Evolutionary conservation across 2,329 filamentous ascomycete species (phyloP).

Genomic region (Mycogone perniciosa): DNA sequence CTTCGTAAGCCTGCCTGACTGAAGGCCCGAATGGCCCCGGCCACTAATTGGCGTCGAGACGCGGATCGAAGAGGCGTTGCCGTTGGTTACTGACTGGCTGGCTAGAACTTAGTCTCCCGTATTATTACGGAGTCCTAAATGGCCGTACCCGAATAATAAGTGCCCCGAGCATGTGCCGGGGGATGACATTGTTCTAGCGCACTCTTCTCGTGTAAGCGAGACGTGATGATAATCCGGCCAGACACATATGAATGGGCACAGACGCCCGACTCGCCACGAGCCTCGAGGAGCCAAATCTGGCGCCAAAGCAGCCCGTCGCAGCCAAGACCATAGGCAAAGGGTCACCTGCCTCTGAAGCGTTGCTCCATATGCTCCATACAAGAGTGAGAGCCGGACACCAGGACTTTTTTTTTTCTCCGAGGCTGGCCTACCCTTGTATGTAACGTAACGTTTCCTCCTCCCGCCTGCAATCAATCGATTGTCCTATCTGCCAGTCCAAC

Average conservation of each 20-base stretch:
- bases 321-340: slow-evolving; percentile 1
- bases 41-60: slow-evolving; percentile 3
- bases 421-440: slow-evolving; percentile 8
- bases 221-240: no score
- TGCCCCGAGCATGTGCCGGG: no score
- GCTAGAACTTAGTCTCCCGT: background rate
- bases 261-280: no score
- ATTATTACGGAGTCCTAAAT: no score
- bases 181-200: no score
- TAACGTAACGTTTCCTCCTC: slow-evolving; percentile 11
- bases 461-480: background rate
- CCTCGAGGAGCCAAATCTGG: no score
- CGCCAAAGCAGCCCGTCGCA: background rate
- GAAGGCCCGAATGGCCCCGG: slow-evolving; percentile 12
- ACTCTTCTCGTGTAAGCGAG: no score
- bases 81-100: background rate
- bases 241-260: no score
- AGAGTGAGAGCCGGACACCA: slow-evolving; percentile 4
- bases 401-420: slow-evolving; percentile 1
- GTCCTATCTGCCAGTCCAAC: background rate
- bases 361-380: no score
- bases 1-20: background rate
- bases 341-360: slow-evolving; percentile 7
- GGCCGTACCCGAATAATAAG: no score
- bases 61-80: slow-evolving; percentile 8